These are phyloP conservation scores for Fusarium papillatum DNA, from an alignment of 2,329 filamentous ascomycete species.

Conservation along the genomic window DNA sequence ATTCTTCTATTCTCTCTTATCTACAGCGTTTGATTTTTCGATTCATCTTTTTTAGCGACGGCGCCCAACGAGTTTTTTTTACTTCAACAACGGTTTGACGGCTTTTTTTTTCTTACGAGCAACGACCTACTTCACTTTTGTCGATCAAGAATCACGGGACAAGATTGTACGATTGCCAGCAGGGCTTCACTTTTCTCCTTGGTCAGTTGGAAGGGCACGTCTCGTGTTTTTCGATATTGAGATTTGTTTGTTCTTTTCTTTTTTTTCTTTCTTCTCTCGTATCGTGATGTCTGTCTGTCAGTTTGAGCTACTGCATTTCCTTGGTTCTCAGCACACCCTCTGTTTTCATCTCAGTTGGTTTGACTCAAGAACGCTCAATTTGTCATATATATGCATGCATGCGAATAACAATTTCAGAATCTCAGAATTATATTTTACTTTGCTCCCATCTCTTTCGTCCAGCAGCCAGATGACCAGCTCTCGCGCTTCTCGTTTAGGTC, in stretches of 20 bases:
- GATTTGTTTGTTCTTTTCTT: constrained; percentile 22
- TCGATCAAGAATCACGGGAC: constrained; percentile 30
- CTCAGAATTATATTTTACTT: constrained; percentile 33
- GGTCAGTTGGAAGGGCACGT: constrained; percentile 23
- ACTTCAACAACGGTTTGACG: constrained; percentile 33
- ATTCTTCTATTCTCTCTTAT: background rate
- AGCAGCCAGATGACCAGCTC: constrained; percentile 1
- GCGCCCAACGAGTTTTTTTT: constrained; percentile 19
- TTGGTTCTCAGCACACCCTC: constrained; percentile 12
- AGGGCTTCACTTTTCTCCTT: constrained; percentile 14
- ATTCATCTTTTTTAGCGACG: constrained; percentile 35
- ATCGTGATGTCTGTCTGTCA: constrained; percentile 27
- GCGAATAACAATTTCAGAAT: constrained; percentile 42
- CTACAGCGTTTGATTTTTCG: constrained; percentile 30
- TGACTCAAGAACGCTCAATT: constrained; percentile 45
- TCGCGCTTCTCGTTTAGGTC: constrained; percentile 70
- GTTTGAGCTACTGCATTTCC: constrained; percentile 19
- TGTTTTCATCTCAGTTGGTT: constrained; percentile 23
- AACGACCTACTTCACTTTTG: constrained; percentile 41
- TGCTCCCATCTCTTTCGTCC: constrained; percentile 34
- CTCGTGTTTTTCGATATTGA: constrained; percentile 22
- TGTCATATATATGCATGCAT: constrained; percentile 39
- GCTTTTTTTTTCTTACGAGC: constrained; percentile 38
- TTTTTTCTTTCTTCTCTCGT: constrained; percentile 11
- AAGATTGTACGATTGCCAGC: constrained; percentile 43